Percentiles rank a stretch among this genome's conserved stretches.
phyloP scores from a whole-genome alignment of 176 grass and related monocot species.

The Ensete glaucum region DNA sequence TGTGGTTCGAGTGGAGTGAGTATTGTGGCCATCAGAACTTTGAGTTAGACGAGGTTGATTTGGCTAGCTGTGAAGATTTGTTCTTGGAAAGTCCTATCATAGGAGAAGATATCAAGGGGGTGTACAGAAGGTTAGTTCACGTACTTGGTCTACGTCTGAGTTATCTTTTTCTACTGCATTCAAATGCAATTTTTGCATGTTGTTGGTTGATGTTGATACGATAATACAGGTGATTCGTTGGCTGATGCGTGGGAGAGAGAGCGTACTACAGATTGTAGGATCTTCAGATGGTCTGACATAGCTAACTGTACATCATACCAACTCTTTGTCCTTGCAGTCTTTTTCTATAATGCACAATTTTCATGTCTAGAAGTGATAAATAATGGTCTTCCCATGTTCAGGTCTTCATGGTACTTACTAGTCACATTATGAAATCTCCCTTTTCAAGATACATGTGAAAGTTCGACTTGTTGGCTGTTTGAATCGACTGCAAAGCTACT shows the following conservation, averaged over 20 bases:
- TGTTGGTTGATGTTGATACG: neutral
- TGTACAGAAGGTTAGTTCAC: constrained; percentile 64
- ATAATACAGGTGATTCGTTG: neutral
- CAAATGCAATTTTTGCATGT: neutral
- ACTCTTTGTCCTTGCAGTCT: neutral
- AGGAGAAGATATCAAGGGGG: constrained; percentile 55
- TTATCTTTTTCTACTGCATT: too few relatives aligned
- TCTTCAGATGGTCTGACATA: neutral
- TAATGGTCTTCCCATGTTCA: neutral
- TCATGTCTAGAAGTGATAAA: neutral
- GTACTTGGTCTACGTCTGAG: too few relatives aligned
- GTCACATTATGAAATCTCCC: neutral
- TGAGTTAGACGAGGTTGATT: constrained; percentile 46
- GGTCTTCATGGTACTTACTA: neutral
- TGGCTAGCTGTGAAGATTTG: constrained; percentile 44
- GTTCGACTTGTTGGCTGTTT: neutral
- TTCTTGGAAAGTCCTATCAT: constrained; percentile 51
- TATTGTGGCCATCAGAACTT: constrained; percentile 47
- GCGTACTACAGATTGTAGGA: neutral
- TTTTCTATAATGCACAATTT: neutral
- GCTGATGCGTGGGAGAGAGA: neutral
- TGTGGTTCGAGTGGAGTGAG: constrained; percentile 97
- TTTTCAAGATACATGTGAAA: neutral
- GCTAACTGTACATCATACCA: neutral
- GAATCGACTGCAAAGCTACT: neutral